Evolutionary conservation across 2,329 filamentous ascomycete species (phyloP), one percentile per base, ranked within the genome.

Genomic region (Colletotrichum gloeosporioides): DNA sequence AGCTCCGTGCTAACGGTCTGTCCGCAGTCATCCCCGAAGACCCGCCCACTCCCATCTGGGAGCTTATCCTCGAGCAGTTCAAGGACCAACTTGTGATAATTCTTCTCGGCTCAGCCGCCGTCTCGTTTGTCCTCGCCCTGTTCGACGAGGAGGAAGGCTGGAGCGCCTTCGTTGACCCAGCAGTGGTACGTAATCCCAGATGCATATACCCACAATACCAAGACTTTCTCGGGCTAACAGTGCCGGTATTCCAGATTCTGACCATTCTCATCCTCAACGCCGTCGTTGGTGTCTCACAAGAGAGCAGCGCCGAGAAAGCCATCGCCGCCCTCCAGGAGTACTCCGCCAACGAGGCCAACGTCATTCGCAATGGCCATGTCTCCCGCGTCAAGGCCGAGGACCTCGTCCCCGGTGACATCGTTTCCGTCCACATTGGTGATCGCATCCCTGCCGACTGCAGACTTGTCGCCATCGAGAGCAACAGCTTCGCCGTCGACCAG

Each of bases 311-410:
- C 79, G 97, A 99, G 86, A 98, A 99, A 88, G 97, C 97, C 68
- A 99, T 99, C 84, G 96, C 97, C 31, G 97, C 97, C 61, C 92
- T 99, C 73, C 97, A 99, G 87, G 96, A 99, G 91, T 99, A 99
- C 88, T 99, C 96, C 34, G 97, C 97, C 82, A 99, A 99, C 86
- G 95, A 98, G 86, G 96, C 97, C 80, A 99, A 96, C 84, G 96
- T 98, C 69, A 86, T 98, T 75, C 95, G 97, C 82, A 93, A 96
- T 87, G 96, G 96, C 67, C 92, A 93, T 80, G 89, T 96, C 78
- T 92, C 93, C 79, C 92, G 94, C 79, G 88, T 99, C 87, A 98
- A 97, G 89, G 97, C 97, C n/a, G 97, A 99, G 82, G 96, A 99
- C 79, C 88, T 99, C 80, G 97, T 99, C 29, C 97, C 98, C 15